phyloP scores from a whole-genome alignment of 2,329 filamentous ascomycete genomes.

The Cladophialophora chaetospira region DNA sequence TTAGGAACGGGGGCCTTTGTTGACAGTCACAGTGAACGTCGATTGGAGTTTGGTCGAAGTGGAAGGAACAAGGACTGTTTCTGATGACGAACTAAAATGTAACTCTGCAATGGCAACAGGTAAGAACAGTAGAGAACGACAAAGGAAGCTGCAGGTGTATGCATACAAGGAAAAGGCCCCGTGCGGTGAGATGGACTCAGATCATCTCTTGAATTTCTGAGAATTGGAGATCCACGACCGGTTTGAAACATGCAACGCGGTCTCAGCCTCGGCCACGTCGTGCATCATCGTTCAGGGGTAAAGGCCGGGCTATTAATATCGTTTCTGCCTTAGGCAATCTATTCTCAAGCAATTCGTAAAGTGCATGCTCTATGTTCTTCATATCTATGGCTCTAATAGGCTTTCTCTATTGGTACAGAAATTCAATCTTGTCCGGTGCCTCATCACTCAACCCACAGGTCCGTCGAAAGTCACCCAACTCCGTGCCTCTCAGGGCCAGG shows the following conservation, averaged over 20 bases:
- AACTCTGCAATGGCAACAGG: too few species aligned
- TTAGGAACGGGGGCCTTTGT: too few species aligned
- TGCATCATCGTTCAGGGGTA: not conserved
- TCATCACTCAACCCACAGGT: constrained; percentile 50
- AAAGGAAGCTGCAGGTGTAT: not conserved
- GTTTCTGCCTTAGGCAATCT: not conserved
- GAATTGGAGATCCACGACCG: not conserved
- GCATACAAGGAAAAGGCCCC: not conserved
- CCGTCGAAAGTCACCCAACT: constrained; percentile 52
- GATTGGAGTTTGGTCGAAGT: too few species aligned
- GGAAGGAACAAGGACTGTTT: not conserved
- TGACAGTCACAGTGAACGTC: too few species aligned
- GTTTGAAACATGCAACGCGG: not conserved
- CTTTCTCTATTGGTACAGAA: constrained; percentile 49
- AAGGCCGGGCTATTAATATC: not conserved
- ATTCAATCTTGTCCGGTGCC: constrained; percentile 48
- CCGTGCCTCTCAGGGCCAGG: constrained; percentile 44
- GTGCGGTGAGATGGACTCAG: not conserved
- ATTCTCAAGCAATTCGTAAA: not conserved
- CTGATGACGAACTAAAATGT: too few species aligned
- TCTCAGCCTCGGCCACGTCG: constrained; percentile 2
- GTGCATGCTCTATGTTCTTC: not conserved
- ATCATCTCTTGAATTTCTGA: constrained; percentile 1
- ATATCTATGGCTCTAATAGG: not conserved
- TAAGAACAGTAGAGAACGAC: not conserved